These are phyloP conservation scores for Lyophyllum semitale DNA, from an alignment of 768 basidiomycete species.

Conservation along the genomic window DNA sequence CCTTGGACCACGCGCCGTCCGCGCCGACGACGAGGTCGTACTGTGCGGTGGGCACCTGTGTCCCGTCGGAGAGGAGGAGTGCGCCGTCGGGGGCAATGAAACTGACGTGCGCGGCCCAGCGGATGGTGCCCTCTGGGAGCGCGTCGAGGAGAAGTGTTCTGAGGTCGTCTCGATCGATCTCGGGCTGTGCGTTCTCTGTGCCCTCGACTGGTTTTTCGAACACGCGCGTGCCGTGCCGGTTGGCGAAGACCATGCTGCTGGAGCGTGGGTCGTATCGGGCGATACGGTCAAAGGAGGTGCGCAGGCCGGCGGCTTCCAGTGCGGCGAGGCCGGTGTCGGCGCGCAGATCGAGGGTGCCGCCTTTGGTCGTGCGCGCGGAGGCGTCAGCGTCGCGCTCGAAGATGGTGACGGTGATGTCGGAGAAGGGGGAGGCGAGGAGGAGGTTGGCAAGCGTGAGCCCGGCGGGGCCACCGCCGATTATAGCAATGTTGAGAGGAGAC, in stretches of 20 bases:
- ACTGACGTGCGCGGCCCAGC: slow-evolving; percentile 22
- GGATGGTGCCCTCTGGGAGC: slow-evolving; percentile 18
- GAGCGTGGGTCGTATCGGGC: slow-evolving; percentile 17
- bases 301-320: slow-evolving; percentile 24
- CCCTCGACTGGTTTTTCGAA: slow-evolving; percentile 7
- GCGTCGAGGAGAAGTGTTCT: slow-evolving; percentile 25
- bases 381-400: slow-evolving; percentile 24
- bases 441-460: slow-evolving; percentile 28
- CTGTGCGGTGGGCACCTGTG: slow-evolving; percentile 8
- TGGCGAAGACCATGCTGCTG: slow-evolving; percentile 15
- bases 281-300: slow-evolving; percentile 20
- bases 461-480: slow-evolving; percentile 23
- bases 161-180: slow-evolving; percentile 26
- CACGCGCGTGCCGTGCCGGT: slow-evolving; percentile 11
- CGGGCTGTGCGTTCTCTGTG: slow-evolving; percentile 17
- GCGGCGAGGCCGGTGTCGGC: slow-evolving; percentile 24
- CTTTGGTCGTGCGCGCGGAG: slow-evolving; percentile 19
- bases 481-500: slow-evolving; percentile 16
- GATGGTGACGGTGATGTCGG: slow-evolving; percentile 16
- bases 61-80: slow-evolving; percentile 13
- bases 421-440: slow-evolving; percentile 7
- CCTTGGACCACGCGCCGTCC: slow-evolving; percentile 39
- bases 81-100: slow-evolving; percentile 3
- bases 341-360: slow-evolving; percentile 29
- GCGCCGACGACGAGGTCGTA: slow-evolving; percentile 28